Base-by-base conservation (phyloP, 148 eudicot species). In the Agrostemma githago region DNA sequence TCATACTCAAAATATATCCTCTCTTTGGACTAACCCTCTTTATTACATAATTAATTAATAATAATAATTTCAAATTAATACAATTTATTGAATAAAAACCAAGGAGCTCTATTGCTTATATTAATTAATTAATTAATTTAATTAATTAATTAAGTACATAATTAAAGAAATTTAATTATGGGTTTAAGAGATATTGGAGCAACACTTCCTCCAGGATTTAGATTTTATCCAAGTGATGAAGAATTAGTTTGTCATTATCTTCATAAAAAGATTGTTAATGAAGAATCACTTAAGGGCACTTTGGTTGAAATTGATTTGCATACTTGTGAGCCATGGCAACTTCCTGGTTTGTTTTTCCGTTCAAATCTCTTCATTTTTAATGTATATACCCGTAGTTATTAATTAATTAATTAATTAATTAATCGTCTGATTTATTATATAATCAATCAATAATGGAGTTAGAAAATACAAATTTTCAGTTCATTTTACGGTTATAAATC, bases 311-410 rank as follows among this genome's bases (percentile, higher is more conserved):
- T 94, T 69, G 98, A 94, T 48, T 86, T 94, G 77, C 98, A 94
- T 80, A 76, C 78, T 20, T 88, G 93, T 86, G 98, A 94, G 82
- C 98, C 98, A 79, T 94, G 98, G 98, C 97, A 94, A 82, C 98
- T 94, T 77, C 98, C 98, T 70, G 97, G 98, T 90, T 77, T 5
- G 85, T 78, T 68, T 15, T 11, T 8, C 20, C 1, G 4, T 9
- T 68, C n/a, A 9, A 8, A 6, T 46, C 14, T 9, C 63, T 20
- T 51, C 56, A 11, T 51, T 51, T 51, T 51, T 6, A 26, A 26
- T 26, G 0, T 26, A 26, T 26, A 26, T 26, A 26, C 34, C 1
- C 1, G 34, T 51, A 10, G 3, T 51, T 51, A 2, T 51, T 48
- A 48, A 48, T 51, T 15, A 9, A 3, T 20, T 17, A 60, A 60